These are phyloP conservation scores for Nigrospora osmanthi DNA, from an alignment of 2,329 filamentous ascomycete genomes.

Conservation along the genomic window DNA sequence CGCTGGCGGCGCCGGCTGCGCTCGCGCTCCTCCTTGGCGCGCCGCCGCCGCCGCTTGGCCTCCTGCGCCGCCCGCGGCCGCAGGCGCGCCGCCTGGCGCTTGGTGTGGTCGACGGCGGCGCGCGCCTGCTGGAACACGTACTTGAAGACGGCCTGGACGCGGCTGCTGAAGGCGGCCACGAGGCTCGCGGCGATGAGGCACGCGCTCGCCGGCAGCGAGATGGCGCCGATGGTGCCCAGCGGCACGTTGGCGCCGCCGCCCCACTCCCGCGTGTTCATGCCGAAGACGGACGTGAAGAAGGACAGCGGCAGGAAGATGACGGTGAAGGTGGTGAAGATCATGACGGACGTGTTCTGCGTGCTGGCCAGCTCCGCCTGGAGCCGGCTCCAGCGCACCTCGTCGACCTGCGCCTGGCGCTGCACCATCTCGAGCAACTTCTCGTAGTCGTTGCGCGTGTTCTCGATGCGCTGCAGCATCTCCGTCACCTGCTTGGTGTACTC, in stretches of 20 bases:
- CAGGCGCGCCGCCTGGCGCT: constrained; percentile 12
- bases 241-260: constrained; percentile 34
- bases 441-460: constrained; percentile 51
- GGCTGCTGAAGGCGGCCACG: constrained; percentile 47
- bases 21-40: constrained; percentile 11
- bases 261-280: constrained; percentile 59
- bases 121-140: constrained; percentile 11
- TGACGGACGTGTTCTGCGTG: constrained; percentile 53
- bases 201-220: constrained; percentile 40
- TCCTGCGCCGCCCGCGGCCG: constrained; percentile 17
- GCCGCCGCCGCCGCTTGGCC: constrained; percentile 12
- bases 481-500: constrained; percentile 46
- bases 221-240: constrained; percentile 35
- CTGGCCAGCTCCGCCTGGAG: constrained; percentile 56
- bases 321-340: constrained; percentile 58
- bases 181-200: constrained; percentile 41
- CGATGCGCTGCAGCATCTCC: constrained; percentile 52
- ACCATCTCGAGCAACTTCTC: constrained; percentile 61
- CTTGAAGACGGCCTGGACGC: constrained; percentile 25
- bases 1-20: constrained; percentile 10
- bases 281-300: constrained; percentile 59
- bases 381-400: constrained; percentile 55
- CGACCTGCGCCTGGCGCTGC: constrained; percentile 58
- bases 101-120: constrained; percentile 3
- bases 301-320: constrained; percentile 57